Evolutionary conservation across 352 stramenopile genomes (phyloP), one percentile per base, ranked within the genome.

Genomic region (Phytophthora uliginosa): DNA sequence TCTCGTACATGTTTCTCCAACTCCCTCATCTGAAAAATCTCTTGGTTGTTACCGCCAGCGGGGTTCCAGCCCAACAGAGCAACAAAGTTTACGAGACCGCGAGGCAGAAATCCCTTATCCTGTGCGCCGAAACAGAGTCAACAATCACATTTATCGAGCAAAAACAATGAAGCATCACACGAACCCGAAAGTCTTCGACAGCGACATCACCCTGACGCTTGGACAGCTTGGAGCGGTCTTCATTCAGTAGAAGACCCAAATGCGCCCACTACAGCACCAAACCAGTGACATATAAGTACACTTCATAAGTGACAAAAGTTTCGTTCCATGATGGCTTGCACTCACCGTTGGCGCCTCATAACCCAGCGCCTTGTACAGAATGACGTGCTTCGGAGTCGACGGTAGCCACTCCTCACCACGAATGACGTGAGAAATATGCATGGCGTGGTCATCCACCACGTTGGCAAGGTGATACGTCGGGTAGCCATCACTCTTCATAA

Each of bases 381-480:
- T 86, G 1, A 97, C 63, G 70, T 98, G 94, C 73, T 98, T 98
- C 18, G 94, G 94, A 5, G 91, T 96, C 2, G 92, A 98, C 28
- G 91, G 90, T 3, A 98, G 78, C 94, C 94, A 98, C 73, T 98
- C 94, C 62, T 99, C 97, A 9, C 97, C 98, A 34, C 98, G 95
- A 65, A 99, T 98, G 18, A 99, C 98, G 50, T 99, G 98, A 45
- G 97, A 98, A 77, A 99, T 99, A 53, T 90, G 88, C 98, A 99
- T 99, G 2, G 88, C 76, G 53, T 98, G 94, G 82, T 99, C 98
- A 80, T 99, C 98, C 3, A 99, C 94, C 15, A 98, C 97, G 58
- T 95, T 96, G 12, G 94, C 94, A 1, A 98, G 76, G 66, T 98
- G 94, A 76, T 98, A 98, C 31, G 94, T 98, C 48, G 94, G 94